Conservation (phyloP, 2,329 filamentous ascomycete species). For the Lasiodiplodia gonubiensis region DNA sequence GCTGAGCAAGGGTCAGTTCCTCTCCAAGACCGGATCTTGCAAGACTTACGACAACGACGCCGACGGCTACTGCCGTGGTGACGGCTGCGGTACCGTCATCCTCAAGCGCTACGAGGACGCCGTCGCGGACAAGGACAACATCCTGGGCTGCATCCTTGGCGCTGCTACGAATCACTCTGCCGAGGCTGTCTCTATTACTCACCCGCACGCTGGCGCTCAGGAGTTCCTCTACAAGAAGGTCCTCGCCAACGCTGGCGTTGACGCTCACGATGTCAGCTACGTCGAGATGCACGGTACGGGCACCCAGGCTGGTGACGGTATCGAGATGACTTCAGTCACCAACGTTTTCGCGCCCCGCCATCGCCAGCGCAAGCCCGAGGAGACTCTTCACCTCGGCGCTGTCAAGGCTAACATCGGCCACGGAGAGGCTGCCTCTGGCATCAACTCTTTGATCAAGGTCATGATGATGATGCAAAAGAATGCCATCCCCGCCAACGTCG, state of each 20-base stretch:
- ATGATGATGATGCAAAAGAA: conserved; percentile 61
- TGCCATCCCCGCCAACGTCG: conserved; percentile 60
- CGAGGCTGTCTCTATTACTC: conserved; percentile 81
- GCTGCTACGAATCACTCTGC: conserved; percentile 82
- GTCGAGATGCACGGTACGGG: conserved; percentile 92
- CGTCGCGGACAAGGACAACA: conserved; percentile 72
- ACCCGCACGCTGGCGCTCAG: conserved; percentile 79
- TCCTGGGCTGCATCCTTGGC: conserved; percentile 75
- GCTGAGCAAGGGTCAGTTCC: conserved; percentile 76
- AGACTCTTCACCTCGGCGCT: conserved; percentile 59
- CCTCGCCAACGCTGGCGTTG: conserved; percentile 73
- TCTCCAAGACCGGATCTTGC: conserved; percentile 77
- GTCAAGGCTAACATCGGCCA: conserved; percentile 63
- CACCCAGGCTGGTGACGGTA: conserved; percentile 82
- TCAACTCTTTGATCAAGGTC: conserved; percentile 60
- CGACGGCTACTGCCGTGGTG: conserved; percentile 82
- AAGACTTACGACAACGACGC: conserved; percentile 82
- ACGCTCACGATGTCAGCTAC: conserved; percentile 78
- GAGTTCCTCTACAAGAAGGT: conserved; percentile 72
- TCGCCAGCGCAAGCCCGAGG: conserved; percentile 55
- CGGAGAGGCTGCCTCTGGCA: conserved; percentile 60
- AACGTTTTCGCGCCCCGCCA: conserved; percentile 64
- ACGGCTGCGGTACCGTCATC: conserved; percentile 75
- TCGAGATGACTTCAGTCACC: conserved; percentile 80
- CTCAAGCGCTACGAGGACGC: conserved; percentile 83